Evolutionary conservation across 768 basidiomycete genomes (phyloP), one percentile per base, ranked within the genome.

Genomic region (Amanita brunnescens): DNA sequence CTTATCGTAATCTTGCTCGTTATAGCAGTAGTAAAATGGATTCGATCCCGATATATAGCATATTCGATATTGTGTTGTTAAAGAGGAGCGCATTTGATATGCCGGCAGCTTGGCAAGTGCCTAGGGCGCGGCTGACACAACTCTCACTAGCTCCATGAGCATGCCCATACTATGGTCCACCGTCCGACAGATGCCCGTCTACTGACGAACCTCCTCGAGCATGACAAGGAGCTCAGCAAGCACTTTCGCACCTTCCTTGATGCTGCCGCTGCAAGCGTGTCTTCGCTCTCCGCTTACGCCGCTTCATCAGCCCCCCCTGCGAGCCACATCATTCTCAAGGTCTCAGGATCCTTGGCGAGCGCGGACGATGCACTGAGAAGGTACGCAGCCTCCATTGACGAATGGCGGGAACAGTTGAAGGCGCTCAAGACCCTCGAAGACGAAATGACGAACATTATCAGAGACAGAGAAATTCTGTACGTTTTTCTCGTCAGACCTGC

Each of bases 391-490:
- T 76, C 78, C 0, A 69, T 91, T 1, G 84, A 90, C 33, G 63
- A 73, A 14, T 91, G 87, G 80, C 72, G 78, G 30, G 78, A 78
- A 26, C 71, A 77, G 51, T 72, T 91, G 54, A 72, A 70, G 54
- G 65, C 64, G 2, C 67, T 92, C 55, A 86, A 82, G 61, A 69
- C 68, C 8, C 69, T 85, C 49, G 87, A 91, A 64, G 84, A 88
- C 40, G 87, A 87, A 51, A 78, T 91, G 3, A 72, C 70, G 3
- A 81, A 79, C 56, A 71, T 90, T 47, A 67, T 87, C 54, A 69
- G 85, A 5, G 89, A 91, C 64, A 70, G 86, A 40, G 88, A 91
- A 58, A 91, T 92, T 55, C 72, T 91, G 89, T 90, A 55, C 60
- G 85, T 75, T 9, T 40, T 43, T 5, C 42, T 41, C 8, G 18